These are phyloP conservation scores for Salvia hispanica DNA, from an alignment of 257 asterid species.

Conservation along the genomic window DNA sequence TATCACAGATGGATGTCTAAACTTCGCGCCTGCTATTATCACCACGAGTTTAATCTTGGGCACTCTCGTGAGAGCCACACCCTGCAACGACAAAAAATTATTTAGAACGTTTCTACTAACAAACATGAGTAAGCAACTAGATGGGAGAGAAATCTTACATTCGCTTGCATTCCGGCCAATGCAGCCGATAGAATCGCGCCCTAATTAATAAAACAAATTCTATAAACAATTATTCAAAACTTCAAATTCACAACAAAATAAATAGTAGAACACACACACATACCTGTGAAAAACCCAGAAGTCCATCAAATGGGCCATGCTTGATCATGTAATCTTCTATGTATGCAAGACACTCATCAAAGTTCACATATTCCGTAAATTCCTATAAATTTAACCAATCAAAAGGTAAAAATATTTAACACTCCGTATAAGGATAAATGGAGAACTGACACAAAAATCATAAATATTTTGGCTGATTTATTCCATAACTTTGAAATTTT, in stretches of 20 bases:
- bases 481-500: no score
- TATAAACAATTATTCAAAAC: neutral
- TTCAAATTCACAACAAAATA: neutral
- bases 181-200: slow-evolving; percentile 90
- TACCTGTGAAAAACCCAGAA: slow-evolving; percentile 97
- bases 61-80: slow-evolving; percentile 66
- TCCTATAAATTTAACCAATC: slow-evolving; percentile 49
- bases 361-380: slow-evolving; percentile 62
- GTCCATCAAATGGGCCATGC: slow-evolving; percentile 87
- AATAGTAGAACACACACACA: neutral
- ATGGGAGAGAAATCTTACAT: slow-evolving; percentile 38
- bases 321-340: slow-evolving; percentile 73
- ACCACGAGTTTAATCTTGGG: slow-evolving; percentile 65
- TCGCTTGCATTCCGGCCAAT: slow-evolving; percentile 79
- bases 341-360: slow-evolving; percentile 74
- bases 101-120: neutral
- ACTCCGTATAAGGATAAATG: no score
- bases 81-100: slow-evolving; percentile 43
- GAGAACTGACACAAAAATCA: no score
- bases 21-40: slow-evolving; percentile 81
- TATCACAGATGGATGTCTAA: slow-evolving; percentile 46
- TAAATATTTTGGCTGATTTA: no score
- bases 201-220: slow-evolving; percentile 39
- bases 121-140: neutral
- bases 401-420: no score